phyloP scores from a whole-genome alignment of 1,139 yeast genomes.

The Pichia terricola region DNA sequence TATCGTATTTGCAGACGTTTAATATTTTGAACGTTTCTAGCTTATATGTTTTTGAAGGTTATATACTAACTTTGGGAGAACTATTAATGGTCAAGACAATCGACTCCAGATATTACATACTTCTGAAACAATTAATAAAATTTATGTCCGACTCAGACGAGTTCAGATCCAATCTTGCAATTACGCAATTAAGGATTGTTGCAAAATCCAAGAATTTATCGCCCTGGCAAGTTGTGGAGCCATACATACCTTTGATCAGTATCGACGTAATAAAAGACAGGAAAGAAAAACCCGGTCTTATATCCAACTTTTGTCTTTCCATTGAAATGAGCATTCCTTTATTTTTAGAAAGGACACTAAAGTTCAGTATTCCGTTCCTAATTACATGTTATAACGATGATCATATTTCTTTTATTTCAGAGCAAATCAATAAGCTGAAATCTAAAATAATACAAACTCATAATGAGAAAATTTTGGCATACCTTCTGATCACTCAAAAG shows the following conservation, averaged over 20 bases:
- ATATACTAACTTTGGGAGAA: constrained; percentile 51
- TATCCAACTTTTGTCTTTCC: constrained; percentile 52
- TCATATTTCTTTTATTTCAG: constrained; percentile 50
- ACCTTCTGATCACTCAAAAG: constrained; percentile 28
- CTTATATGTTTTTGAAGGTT: constrained; percentile 50
- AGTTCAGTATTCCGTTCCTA: constrained; percentile 60
- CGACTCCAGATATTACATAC: constrained; percentile 55
- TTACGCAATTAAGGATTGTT: constrained; percentile 43
- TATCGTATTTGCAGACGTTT: constrained; percentile 29
- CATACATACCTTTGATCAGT: constrained; percentile 70
- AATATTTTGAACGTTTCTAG: constrained; percentile 25
- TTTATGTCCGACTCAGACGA: constrained; percentile 51
- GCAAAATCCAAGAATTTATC: constrained; percentile 35
- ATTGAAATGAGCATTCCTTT: constrained; percentile 52
- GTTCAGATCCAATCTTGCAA: constrained; percentile 56
- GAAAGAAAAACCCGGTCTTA: constrained; percentile 40
- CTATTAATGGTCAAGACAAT: constrained; percentile 42
- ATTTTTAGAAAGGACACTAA: constrained; percentile 60
- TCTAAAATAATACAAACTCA: constrained; percentile 22
- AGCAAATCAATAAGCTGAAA: constrained; percentile 22
- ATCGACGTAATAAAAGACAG: constrained; percentile 50
- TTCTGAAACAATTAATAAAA: constrained; percentile 50
- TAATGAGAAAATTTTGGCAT: constrained; percentile 36
- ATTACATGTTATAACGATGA: constrained; percentile 44
- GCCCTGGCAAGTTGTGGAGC: constrained; percentile 66